Percentiles rank a stretch among this genome's conserved stretches.
phyloP scores from a whole-genome alignment of 1,139 yeast genomes.

The Sporopachydermia cereana region DNA sequence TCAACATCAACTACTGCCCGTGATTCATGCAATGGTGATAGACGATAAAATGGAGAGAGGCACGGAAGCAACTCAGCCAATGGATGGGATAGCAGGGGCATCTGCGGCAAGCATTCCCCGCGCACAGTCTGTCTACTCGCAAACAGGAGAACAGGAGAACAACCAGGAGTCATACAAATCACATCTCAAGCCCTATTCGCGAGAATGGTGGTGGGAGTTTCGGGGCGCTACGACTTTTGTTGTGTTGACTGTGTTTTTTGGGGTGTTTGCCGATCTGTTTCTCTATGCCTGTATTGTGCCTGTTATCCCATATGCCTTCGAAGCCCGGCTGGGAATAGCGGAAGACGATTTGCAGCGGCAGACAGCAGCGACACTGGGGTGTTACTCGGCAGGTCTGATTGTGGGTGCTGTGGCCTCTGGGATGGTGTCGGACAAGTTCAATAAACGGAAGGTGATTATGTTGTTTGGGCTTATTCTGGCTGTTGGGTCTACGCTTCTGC shows the following conservation, averaged over 20 bases:
- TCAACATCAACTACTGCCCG: too few species aligned
- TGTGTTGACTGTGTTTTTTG: constrained; percentile 20
- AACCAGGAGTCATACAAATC: too few species aligned
- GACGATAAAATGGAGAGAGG: too few species aligned
- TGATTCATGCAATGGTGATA: too few species aligned
- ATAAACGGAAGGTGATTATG: constrained; percentile 20
- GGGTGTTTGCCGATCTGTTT: constrained; percentile 24
- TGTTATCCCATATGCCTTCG: constrained; percentile 24
- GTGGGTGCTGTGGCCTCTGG: constrained; percentile 23
- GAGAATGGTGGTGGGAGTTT: constrained; percentile 12
- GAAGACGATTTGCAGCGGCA: constrained; percentile 19
- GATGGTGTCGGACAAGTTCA: constrained; percentile 19
- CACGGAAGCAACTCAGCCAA: too few species aligned
- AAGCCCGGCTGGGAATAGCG: constrained; percentile 18
- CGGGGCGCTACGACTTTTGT: constrained; percentile 21
- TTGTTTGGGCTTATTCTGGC: constrained; percentile 21
- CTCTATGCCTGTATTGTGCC: constrained; percentile 25
- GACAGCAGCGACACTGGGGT: constrained; percentile 21
- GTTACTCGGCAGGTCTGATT: constrained; percentile 25
- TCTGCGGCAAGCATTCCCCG: too few species aligned
- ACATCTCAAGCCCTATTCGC: too few species aligned
- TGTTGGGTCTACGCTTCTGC: constrained; percentile 21
- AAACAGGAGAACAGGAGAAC: too few species aligned
- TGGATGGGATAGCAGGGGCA: too few species aligned
- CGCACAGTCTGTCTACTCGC: too few species aligned